phyloP scores from a whole-genome alignment of 352 stramenopile genomes.

The Elongisporangium senticosum region DNA sequence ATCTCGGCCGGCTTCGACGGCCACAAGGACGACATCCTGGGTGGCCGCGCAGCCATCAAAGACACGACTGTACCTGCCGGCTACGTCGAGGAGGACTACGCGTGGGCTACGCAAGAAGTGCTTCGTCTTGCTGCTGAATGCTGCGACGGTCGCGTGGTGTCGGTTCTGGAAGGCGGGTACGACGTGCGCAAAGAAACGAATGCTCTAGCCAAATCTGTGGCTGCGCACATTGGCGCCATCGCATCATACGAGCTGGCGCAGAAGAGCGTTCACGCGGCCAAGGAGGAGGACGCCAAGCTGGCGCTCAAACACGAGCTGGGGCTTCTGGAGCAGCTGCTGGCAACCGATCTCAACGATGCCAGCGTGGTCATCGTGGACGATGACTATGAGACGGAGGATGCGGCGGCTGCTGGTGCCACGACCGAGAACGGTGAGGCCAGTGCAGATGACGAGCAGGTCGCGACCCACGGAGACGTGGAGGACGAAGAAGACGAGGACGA shows the following conservation, averaged over 20 bases:
- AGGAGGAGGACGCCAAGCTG: constrained; percentile 17
- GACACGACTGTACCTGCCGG: constrained; percentile 69
- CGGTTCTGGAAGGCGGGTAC: constrained; percentile 84
- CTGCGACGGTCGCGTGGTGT: constrained; percentile 77
- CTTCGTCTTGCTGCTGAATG: constrained; percentile 69
- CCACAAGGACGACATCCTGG: constrained; percentile 79
- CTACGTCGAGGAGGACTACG: constrained; percentile 81
- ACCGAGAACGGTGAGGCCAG: constrained; percentile 9
- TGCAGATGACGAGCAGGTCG: constrained; percentile 12
- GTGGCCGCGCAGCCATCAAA: constrained; percentile 71
- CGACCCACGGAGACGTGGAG: constrained; percentile 23
- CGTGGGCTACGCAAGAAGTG: constrained; percentile 74
- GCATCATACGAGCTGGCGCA: constrained; percentile 48
- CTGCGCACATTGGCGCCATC: constrained; percentile 70
- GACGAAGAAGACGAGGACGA: constrained; percentile 32
- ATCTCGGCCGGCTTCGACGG: constrained; percentile 87
- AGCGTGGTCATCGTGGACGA: constrained; percentile 60
- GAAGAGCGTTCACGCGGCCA: constrained; percentile 6
- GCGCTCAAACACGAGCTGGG: constrained; percentile 24
- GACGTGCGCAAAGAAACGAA: constrained; percentile 79
- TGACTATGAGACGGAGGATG: constrained; percentile 31
- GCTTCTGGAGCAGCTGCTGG: constrained; percentile 44
- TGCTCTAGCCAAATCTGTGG: constrained; percentile 75
- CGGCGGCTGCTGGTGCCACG: constrained; percentile 5
- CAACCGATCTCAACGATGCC: constrained; percentile 35